Evolutionary conservation across 208 protist species (phyloP).

Genomic region (Leishmania arabica): DNA sequence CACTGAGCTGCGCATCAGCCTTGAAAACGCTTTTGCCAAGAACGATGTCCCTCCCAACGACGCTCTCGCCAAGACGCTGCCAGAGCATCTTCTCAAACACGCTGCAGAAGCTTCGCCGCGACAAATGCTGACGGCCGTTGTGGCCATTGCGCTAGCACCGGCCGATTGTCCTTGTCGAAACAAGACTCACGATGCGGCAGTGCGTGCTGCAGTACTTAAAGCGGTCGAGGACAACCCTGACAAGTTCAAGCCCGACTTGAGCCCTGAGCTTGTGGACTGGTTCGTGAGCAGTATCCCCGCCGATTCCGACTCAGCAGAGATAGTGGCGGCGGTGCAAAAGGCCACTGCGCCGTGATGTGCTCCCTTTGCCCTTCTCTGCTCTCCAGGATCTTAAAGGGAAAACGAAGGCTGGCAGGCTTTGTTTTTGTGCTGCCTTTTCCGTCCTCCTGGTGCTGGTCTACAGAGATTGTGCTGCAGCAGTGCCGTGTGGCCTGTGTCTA

Average conservation of each 20-base stretch:
- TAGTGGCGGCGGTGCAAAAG: conserved; percentile 1
- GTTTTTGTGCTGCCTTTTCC: background rate
- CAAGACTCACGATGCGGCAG: conserved; percentile 39
- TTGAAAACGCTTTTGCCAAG: conserved; percentile 52
- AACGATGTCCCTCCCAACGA: conserved; percentile 36
- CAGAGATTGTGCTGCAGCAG: background rate
- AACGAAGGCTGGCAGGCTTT: too few species aligned
- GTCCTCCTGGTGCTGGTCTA: background rate
- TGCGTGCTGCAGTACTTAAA: conserved; percentile 36
- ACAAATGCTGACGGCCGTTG: conserved; percentile 34
- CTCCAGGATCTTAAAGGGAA: background rate
- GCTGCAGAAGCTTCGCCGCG: conserved; percentile 28
- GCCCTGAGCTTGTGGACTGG: background rate
- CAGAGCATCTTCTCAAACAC: conserved; percentile 45
- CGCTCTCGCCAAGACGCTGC: conserved; percentile 40
- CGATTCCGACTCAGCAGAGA: background rate
- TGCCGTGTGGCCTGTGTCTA: background rate
- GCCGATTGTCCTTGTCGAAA: conserved; percentile 47
- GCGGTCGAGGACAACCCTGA: conserved; percentile 36
- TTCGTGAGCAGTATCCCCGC: conserved; percentile 1
- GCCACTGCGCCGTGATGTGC: background rate
- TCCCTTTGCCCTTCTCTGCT: background rate
- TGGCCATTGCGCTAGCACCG: conserved; percentile 29
- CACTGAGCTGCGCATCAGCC: conserved; percentile 37
- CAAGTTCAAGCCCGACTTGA: conserved; percentile 29